Evolutionary conservation across 768 basidiomycete genomes (phyloP), one percentile per base, ranked within the genome.

Genomic region (Scleroderma bovista): DNA sequence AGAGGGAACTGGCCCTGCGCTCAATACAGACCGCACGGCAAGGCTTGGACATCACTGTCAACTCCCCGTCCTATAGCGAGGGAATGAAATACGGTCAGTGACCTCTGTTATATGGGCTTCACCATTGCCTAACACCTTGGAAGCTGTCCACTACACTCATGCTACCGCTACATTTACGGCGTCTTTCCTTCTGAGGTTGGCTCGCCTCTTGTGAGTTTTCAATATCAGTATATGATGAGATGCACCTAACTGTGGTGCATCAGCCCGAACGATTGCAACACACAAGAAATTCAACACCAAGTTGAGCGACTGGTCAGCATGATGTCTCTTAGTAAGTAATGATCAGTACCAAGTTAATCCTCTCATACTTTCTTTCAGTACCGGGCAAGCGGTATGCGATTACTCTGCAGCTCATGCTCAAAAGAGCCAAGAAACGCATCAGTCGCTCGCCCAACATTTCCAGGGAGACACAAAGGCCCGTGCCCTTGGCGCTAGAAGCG

Each of bases 161-260:
- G 89, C 90, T 37, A 90, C 91, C 24, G 93, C 93, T 6, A 95
- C 93, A 0, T 97, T 97, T 69, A 80, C 89, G 19, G 93, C 93
- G 12, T 90, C 91, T 3, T 88, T 97, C 67, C 74, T 95, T 51
- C 75, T 97, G 44, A 84, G 93, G 29, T 73, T 96, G 43, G 82
- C 85, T 33, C 81, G 93, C 22, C 75, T 97, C 36, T 94, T 96
- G 89, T 92, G 62, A 69, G 88, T 69, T 22, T 11, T n/a, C 12
- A 1, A n/a, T 16, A 16, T 32, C 24, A 26, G 16, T 4, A 24
- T 19, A 34, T 23, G 11, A 11, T 26, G 19, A 23, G 39, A 47
- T 46, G 42, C 46, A 19, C 33, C 33, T 45, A 10, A 26, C 10
- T 15, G 6, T 36, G 19, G 10, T 40, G 22, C 34, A 50, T n/a